These are phyloP conservation scores for Saitozyma podzolica DNA, from an alignment of 768 basidiomycete genomes.

Conservation along the genomic window DNA sequence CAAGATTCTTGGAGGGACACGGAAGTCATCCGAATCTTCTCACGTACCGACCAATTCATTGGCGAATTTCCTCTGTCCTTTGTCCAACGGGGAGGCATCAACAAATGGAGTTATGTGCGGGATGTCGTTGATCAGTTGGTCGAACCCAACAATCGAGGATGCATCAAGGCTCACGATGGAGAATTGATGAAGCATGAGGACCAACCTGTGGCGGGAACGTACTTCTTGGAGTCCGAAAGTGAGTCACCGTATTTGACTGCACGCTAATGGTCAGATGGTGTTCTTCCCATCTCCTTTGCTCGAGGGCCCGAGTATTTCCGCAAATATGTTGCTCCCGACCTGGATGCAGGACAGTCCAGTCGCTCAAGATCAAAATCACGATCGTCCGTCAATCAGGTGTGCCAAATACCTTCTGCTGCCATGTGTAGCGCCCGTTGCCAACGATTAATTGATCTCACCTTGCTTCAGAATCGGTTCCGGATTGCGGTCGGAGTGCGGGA, in stretches of 20 bases:
- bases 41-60: background rate
- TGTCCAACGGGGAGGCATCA: background rate
- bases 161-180: background rate
- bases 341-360: background rate
- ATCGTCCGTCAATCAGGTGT: background rate
- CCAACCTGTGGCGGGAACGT: background rate
- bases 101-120: background rate
- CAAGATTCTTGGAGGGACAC: background rate
- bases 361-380: constrained; percentile 1
- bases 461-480: no score
- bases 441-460: no score
- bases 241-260: no score
- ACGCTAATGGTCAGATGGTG: background rate
- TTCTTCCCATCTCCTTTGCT: background rate
- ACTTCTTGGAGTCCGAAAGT: no score
- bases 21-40: background rate
- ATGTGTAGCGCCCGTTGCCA: background rate
- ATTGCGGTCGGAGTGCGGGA: background rate
- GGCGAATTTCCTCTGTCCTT: background rate
- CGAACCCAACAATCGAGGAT: background rate
- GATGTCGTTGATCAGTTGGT: background rate
- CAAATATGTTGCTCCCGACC: background rate
- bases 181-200: background rate
- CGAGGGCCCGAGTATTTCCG: constrained; percentile 3
- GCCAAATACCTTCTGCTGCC: background rate